Evolutionary conservation across 2,329 filamentous ascomycete species (phyloP).

Genomic region (Ceratocystis huliohia): DNA sequence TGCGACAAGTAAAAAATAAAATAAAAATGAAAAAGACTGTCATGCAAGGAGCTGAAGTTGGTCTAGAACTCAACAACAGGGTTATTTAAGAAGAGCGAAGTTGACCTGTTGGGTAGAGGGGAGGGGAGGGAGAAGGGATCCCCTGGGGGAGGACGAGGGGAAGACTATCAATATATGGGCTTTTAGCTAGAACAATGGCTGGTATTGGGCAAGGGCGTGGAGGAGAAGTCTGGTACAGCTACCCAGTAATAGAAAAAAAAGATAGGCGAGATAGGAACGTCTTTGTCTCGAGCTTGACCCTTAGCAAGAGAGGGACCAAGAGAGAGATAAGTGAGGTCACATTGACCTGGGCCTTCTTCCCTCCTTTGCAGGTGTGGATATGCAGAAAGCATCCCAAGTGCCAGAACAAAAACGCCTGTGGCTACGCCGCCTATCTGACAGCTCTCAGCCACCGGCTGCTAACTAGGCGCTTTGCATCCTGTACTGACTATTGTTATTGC

Average conservation of each 20-base stretch:
- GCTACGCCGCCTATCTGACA: background rate
- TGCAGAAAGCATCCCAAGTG: background rate
- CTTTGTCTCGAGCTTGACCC: background rate
- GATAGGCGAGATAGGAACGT: background rate
- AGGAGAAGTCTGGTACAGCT: background rate
- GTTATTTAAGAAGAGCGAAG: background rate
- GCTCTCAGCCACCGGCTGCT: background rate
- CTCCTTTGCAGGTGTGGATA: background rate
- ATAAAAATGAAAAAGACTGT: too few species aligned
- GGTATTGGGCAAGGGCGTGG: background rate
- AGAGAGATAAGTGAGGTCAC: background rate
- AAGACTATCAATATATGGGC: background rate
- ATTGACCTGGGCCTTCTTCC: too few species aligned
- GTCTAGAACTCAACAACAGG: background rate
- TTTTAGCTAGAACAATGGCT: background rate
- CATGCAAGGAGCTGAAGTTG: constrained; percentile 8
- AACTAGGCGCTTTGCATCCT: background rate
- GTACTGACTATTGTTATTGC: too few species aligned
- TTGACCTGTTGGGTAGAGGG: background rate
- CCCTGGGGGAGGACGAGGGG: background rate
- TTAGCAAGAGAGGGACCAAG: background rate
- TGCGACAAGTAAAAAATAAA: background rate
- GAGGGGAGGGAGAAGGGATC: background rate
- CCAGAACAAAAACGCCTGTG: background rate
- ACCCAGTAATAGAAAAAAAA: background rate